phyloP scores from a whole-genome alignment of 495 filamentous ascomycete species.

The Niebla homalea region DNA sequence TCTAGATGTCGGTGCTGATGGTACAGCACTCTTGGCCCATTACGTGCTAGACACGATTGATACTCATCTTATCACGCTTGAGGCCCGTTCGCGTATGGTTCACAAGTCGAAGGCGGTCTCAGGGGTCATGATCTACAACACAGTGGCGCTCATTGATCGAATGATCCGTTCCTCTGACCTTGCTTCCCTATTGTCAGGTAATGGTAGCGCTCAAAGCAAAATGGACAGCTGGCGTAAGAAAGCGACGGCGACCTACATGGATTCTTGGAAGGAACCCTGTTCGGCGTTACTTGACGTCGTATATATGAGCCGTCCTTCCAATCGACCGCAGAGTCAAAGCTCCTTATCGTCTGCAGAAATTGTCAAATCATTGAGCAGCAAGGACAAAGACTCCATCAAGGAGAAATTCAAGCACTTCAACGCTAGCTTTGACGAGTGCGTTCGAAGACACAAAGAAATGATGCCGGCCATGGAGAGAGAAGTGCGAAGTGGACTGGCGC shows the following conservation, averaged over 20 bases:
- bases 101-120: constrained; percentile 65
- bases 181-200: constrained; percentile 50
- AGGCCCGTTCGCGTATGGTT: constrained; percentile 56
- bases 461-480: constrained; percentile 71
- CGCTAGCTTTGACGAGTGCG: constrained; percentile 73
- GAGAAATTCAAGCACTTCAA: constrained; percentile 94
- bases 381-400: constrained; percentile 92
- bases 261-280: constrained; percentile 80
- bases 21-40: constrained; percentile 72
- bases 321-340: constrained; percentile 50
- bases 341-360: constrained; percentile 64
- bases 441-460: constrained; percentile 61
- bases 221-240: constrained; percentile 82
- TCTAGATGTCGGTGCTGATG: constrained; percentile 84
- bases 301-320: constrained; percentile 67
- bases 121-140: constrained; percentile 88
- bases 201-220: constrained; percentile 39
- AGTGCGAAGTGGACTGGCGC: constrained; percentile 41
- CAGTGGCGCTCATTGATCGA: constrained; percentile 70
- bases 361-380: constrained; percentile 66
- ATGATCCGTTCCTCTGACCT: constrained; percentile 76
- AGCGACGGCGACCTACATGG: constrained; percentile 65
- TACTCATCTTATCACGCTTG: constrained; percentile 60
- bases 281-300: constrained; percentile 79
- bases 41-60: constrained; percentile 82